phyloP scores from a whole-genome alignment of 768 basidiomycete species.

The Fomitopsis serialis region DNA sequence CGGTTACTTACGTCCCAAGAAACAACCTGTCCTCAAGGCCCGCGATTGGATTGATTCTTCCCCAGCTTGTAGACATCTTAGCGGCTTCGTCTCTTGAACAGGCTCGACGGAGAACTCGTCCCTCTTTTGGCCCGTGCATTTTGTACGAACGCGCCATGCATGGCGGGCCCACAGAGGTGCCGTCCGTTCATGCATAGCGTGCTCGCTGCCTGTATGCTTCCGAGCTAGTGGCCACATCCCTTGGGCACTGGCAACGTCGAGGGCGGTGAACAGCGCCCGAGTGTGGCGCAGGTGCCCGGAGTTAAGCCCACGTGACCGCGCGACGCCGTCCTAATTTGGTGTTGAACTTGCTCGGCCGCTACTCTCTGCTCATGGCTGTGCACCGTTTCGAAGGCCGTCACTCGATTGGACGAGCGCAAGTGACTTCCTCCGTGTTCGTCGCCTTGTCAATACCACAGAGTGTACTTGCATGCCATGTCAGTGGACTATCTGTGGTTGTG shows the following conservation, averaged over 20 bases:
- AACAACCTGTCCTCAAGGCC: slow-evolving; percentile 16
- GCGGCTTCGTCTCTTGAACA: not conserved
- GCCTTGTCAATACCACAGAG: not conserved
- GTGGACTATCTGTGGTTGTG: not conserved
- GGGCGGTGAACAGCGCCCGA: slow-evolving; percentile 16
- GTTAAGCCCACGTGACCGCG: slow-evolving; percentile 13
- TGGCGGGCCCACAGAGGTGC: slow-evolving; percentile 8
- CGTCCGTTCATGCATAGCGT: slow-evolving; percentile 6
- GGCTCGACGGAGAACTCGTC: not conserved
- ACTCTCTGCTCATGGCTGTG: not conserved
- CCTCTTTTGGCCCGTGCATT: slow-evolving; percentile 4
- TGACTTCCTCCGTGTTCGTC: not conserved
- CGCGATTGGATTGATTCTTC: slow-evolving; percentile 17
- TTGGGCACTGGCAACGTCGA: slow-evolving; percentile 15
- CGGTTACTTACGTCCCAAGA: slow-evolving; percentile 15
- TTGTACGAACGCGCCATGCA: slow-evolving; percentile 10
- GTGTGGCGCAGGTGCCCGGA: not conserved
- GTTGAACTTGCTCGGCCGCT: not conserved
- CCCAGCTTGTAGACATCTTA: slow-evolving; percentile 14
- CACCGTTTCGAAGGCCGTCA: not conserved
- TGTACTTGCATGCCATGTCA: not conserved
- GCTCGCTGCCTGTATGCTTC: slow-evolving; percentile 5
- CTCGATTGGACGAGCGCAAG: not conserved
- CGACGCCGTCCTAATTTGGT: not conserved
- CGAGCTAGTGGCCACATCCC: not conserved